Base-by-base conservation (phyloP, 805 yeast genomes). In the Pichia exigua region DNA sequence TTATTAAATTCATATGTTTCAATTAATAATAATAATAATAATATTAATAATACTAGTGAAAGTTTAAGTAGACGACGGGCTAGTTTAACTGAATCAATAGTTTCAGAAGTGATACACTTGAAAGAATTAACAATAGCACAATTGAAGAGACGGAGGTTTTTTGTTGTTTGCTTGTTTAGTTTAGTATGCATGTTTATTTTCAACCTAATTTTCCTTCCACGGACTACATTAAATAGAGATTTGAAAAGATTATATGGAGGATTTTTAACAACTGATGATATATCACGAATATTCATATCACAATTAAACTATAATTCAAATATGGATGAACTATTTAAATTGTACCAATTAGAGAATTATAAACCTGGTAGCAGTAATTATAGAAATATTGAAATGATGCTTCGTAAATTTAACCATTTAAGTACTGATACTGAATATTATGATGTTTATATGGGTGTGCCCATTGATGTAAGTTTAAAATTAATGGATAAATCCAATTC, bases 141-240 rank as follows among this genome's bases (percentile, higher is more conserved):
- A 53, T 53, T 66, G 35, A 64, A 63, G 50, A 57, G 65, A 28
- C 65, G 65, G 45, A 56, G 76, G 48, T 74, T 81, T 51, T 44
- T 60, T 4, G 46, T 53, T 15, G 50, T 58, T 21, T 54, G 52
- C 9, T 44, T 58, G 3, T 58, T 58, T 41, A 66, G 76, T 64
- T 69, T 75, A 57, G 73, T 75, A 54, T 68, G 75, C 45, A 62
- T 71, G 22, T 86, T 87, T 1, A 54, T 81, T 2, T 81, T 86
- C 62, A 79, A 86, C 42, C 70, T 87, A 47, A 79, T 84, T 0
- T 90, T 90, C 63, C 71, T 89, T 17, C 97, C 96, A 2, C 67
- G 96, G 52, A 87, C 97, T 1, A 87, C 96, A 2, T 70, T 88
- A 20, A 80, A 85, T 47, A 71, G 96, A 57, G 97, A 91, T 65